These are phyloP conservation scores for Orbilia blumenaviensis DNA, from an alignment of 2,329 filamentous ascomycete species.

Conservation along the genomic window DNA sequence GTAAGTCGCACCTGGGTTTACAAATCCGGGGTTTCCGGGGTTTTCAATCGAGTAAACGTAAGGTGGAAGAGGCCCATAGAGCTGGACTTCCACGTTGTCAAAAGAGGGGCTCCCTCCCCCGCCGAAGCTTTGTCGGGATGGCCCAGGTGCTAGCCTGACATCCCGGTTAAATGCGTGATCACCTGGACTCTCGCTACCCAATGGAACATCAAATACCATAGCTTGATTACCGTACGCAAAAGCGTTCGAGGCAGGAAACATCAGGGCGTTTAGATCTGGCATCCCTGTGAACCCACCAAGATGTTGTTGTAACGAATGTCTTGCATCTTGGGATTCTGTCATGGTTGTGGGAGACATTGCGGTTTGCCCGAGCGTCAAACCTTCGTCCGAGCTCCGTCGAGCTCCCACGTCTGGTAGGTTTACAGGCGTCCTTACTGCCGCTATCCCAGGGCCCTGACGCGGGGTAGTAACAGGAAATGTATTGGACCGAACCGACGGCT, in stretches of 20 bases:
- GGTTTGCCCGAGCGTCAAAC: constrained; percentile 47
- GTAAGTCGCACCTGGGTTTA: constrained; percentile 32
- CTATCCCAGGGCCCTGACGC: constrained; percentile 54
- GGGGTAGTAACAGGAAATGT: constrained; percentile 55
- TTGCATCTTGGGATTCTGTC: constrained; percentile 12
- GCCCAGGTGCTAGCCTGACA: constrained; percentile 9
- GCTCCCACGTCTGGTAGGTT: constrained; percentile 56
- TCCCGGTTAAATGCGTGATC: constrained; percentile 60
- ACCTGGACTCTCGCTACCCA: constrained; percentile 5
- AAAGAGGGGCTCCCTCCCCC: constrained; percentile 66
- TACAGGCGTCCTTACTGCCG: constrained; percentile 15
- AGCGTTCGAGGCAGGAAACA: constrained; percentile 81
- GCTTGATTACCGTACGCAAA: constrained; percentile 78
- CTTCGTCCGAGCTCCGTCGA: constrained; percentile 57
- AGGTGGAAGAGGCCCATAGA: constrained; percentile 75
- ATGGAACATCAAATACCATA: constrained; percentile 65
- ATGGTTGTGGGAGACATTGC: constrained; percentile 55
- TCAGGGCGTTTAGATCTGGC: constrained; percentile 77
- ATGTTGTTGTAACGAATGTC: constrained; percentile 58
- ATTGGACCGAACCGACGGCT: constrained; percentile 56
- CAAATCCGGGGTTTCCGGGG: constrained; percentile 24
- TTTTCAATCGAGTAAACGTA: constrained; percentile 70
- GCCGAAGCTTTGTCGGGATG: constrained; percentile 59
- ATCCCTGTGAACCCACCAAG: constrained; percentile 63
- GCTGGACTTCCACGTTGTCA: constrained; percentile 76